Conservation (phyloP, 2,329 filamentous ascomycete genomes). For the Pseudogymnoascus sp. region DNA sequence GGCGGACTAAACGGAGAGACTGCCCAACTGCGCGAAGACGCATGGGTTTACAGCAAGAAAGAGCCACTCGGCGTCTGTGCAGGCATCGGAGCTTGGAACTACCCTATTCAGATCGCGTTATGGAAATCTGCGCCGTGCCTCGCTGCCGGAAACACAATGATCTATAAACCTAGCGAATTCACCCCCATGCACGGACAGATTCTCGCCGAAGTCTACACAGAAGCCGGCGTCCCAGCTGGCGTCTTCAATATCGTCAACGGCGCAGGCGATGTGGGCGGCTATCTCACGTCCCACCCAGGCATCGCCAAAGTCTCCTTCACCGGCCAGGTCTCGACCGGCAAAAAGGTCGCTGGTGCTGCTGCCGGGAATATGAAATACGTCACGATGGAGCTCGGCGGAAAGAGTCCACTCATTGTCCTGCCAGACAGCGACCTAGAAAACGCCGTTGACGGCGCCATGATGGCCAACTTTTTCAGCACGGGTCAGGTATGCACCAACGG, state of each 20-base stretch:
- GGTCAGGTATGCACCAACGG: constrained; percentile 93
- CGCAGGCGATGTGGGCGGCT: constrained; percentile 67
- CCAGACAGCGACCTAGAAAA: constrained; percentile 70
- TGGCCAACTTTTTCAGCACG: constrained; percentile 87
- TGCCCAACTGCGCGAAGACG: constrained; percentile 62
- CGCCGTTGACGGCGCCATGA: constrained; percentile 85
- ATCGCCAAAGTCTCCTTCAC: constrained; percentile 88
- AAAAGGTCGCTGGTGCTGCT: constrained; percentile 70
- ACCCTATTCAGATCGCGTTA: constrained; percentile 81
- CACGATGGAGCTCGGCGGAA: constrained; percentile 87
- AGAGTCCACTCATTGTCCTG: constrained; percentile 72
- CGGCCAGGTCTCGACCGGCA: constrained; percentile 74
- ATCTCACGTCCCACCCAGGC: constrained; percentile 61
- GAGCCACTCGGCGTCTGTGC: constrained; percentile 76
- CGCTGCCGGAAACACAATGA: constrained; percentile 80
- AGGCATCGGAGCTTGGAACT: constrained; percentile 88
- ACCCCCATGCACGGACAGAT: constrained; percentile 74
- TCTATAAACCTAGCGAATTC: constrained; percentile 85
- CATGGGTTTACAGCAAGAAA: constrained; percentile 77
- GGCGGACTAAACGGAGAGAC: constrained; percentile 77
- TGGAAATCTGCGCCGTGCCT: constrained; percentile 86
- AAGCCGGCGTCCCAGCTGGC: constrained; percentile 71
- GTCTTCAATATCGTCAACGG: constrained; percentile 86
- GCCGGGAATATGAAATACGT: constrained; percentile 79
- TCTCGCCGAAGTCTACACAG: constrained; percentile 66